Base-by-base conservation (phyloP, 2,329 filamentous ascomycete species). In the Penicillium sp. region DNA sequence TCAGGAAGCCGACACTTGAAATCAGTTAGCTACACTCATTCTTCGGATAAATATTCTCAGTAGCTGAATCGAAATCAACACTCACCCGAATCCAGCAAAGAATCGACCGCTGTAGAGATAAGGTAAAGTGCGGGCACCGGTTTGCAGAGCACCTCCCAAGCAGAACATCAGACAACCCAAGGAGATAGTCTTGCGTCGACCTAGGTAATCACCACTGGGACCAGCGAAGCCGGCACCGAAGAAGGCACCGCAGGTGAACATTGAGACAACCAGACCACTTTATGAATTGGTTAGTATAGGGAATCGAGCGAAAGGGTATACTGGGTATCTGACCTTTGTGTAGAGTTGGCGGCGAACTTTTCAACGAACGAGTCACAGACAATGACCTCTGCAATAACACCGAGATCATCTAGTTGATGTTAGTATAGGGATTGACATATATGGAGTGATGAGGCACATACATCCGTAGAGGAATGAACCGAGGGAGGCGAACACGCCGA, bases 171-270 rank as follows among this genome's bases (percentile, higher is more conserved):
- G 2, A 47, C 87, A 85, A n/a, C 91, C 91, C 30, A 90, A 78
- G 53, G 90, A 76, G 68, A 94, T 94, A 2, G 91, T 93, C 74
- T 81, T 80, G 74, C 89, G 87, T 67, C 91, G 85, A 47, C 91
- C 91, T 2, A 92, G 76, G 59, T 73, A 80, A 73, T 93, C 87
- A 65, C 88, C 88, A 38, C 79, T 69, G 1, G 85, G 83, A 62
- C 91, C 91, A 42, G 88, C 90, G 38, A 86, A 78, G 35, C 80
- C 80, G 28, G 90, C 87, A 9, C 90, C 90, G 65, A 90, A 85
- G 78, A 92, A 92, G 24, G 90, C 90, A 49, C 91, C 87, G 2
- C 84, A 89, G 0, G 91, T 94, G 75, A 94, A 93, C 62, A 93
- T 83, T 1, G 89, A 91, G 1, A 93, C 91, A 0, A 92, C 89